phyloP scores from a whole-genome alignment of 192 early-diverging fungal genomes.

The Umbelopsis sp. region DNA sequence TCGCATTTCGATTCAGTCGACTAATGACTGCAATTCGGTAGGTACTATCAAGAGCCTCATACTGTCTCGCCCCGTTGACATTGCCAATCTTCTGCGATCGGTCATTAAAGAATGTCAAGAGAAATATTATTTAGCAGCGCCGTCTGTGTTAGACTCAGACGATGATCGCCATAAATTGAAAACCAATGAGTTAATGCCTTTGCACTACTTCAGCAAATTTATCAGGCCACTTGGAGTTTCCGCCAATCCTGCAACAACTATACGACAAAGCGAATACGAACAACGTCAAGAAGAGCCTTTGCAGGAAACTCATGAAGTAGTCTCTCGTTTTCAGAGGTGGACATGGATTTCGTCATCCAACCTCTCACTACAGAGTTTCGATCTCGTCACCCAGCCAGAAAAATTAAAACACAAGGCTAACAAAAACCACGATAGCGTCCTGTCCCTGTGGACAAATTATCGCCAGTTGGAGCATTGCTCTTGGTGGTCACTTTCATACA shows the following conservation, averaged over 20 bases:
- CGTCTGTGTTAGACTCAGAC: neutral
- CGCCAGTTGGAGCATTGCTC: constrained; percentile 51
- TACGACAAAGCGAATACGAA: neutral
- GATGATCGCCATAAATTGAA: too few species aligned
- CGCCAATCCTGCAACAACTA: neutral
- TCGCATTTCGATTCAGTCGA: neutral
- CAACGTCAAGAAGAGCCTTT: neutral
- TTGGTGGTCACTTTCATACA: constrained; percentile 52
- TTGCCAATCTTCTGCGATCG: neutral
- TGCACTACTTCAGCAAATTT: neutral
- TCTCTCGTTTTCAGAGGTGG: neutral
- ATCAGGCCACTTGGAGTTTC: neutral
- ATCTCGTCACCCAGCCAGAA: neutral
- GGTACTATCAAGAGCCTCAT: constrained; percentile 11
- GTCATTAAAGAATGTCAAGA: neutral
- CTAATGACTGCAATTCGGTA: neutral
- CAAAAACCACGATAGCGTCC: neutral
- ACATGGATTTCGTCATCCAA: neutral
- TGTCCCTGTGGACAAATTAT: neutral
- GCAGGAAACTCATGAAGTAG: neutral
- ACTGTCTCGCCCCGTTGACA: neutral
- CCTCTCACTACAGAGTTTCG: neutral
- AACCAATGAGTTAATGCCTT: neutral
- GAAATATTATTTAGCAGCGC: neutral
- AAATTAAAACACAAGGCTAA: neutral